Conservation (phyloP, 352 stramenopile genomes). For the Phytophthora pistaciae region DNA sequence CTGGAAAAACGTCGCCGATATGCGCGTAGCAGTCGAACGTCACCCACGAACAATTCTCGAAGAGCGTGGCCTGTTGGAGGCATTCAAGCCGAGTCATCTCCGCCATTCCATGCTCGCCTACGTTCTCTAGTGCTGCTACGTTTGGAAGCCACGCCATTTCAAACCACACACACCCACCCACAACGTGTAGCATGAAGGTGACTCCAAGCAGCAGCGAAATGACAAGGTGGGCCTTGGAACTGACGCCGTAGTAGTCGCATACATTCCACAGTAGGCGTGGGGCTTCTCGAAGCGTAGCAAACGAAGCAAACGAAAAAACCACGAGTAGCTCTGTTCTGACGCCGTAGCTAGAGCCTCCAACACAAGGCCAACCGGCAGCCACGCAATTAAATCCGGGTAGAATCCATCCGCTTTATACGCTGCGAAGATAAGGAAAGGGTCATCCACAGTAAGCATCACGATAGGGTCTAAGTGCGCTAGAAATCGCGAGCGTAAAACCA, state of each 20-base stretch:
- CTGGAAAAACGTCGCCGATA: slow-evolving; percentile 56
- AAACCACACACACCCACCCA: slow-evolving; percentile 78
- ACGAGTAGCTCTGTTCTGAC: slow-evolving; percentile 35
- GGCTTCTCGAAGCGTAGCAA: slow-evolving; percentile 60
- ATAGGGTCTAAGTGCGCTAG: slow-evolving; percentile 71
- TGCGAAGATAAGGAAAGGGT: slow-evolving; percentile 65
- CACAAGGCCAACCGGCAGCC: slow-evolving; percentile 53
- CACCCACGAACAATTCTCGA: slow-evolving; percentile 80
- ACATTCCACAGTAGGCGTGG: slow-evolving; percentile 55
- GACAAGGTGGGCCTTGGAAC: slow-evolving; percentile 67
- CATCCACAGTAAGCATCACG: slow-evolving; percentile 62
- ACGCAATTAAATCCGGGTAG: slow-evolving; percentile 58
- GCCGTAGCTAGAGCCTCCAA: slow-evolving; percentile 48
- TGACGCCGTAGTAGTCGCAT: slow-evolving; percentile 67
- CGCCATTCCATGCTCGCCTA: background rate
- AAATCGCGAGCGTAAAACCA: slow-evolving; percentile 57
- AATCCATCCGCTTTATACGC: slow-evolving; percentile 69
- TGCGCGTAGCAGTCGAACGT: slow-evolving; percentile 77
- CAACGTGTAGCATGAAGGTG: slow-evolving; percentile 64
- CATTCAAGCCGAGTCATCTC: slow-evolving; percentile 38
- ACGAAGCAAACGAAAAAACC: slow-evolving; percentile 54
- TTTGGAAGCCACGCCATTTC: slow-evolving; percentile 55
- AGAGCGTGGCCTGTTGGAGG: slow-evolving; percentile 55
- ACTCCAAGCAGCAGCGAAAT: slow-evolving; percentile 60
- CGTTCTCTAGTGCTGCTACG: background rate